Conservation (phyloP, 441 rosid genomes). For the Melastoma candidum region DNA sequence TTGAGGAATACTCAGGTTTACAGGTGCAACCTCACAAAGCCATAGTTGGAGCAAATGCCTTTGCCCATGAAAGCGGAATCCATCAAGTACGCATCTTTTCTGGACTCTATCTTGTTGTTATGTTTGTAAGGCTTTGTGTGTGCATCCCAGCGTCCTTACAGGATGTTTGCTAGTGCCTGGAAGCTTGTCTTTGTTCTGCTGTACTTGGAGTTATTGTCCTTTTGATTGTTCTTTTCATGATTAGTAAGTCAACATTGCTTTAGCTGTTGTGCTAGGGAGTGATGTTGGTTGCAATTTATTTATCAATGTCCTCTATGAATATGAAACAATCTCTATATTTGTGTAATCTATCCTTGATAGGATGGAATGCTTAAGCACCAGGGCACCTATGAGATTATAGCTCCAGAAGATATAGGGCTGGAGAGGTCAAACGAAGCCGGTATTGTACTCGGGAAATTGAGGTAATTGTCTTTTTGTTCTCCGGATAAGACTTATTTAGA, state of each 20-base stretch:
- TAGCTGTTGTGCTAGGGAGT: neutral
- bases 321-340: no score
- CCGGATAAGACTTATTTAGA: no score
- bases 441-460: slow-evolving; percentile 92
- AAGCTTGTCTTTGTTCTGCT: no score
- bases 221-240: no score
- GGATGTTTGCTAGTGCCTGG: no score
- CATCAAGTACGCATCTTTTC: slow-evolving; percentile 44
- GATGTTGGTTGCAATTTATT: neutral
- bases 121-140: no score
- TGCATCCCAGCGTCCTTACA: no score
- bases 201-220: no score
- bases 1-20: slow-evolving; percentile 90
- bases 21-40: slow-evolving; percentile 96
- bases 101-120: no score
- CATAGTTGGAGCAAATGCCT: slow-evolving; percentile 88
- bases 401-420: slow-evolving; percentile 90
- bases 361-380: slow-evolving; percentile 97
- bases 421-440: slow-evolving; percentile 83
- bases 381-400: slow-evolving; percentile 85
- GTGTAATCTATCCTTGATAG: slow-evolving; percentile 26
- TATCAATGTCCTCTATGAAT: neutral
- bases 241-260: no score
- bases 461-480: slow-evolving; percentile 23
- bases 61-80: slow-evolving; percentile 87